Conservation (phyloP, 1,139 yeast species). For the Pichia sp. region DNA sequence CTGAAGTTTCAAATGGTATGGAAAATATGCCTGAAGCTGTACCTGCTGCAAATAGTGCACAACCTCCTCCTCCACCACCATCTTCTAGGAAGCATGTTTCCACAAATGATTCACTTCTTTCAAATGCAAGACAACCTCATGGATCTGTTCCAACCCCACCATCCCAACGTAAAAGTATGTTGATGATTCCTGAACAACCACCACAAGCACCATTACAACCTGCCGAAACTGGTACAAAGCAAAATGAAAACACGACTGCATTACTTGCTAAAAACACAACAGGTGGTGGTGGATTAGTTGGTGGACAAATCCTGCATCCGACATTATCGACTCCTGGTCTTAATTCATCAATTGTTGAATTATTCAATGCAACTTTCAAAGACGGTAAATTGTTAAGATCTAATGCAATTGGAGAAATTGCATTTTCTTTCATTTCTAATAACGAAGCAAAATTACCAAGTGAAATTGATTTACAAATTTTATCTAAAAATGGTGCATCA, state of each 20-base stretch:
- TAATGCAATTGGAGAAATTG: slow-evolving; percentile 72
- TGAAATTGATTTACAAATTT: slow-evolving; percentile 24
- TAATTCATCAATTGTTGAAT: slow-evolving; percentile 74
- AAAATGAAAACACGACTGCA: slow-evolving; percentile 9
- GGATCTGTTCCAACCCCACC: slow-evolving; percentile 29
- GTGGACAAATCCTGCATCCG: slow-evolving; percentile 43
- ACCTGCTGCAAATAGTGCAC: not conserved
- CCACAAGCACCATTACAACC: slow-evolving; percentile 14
- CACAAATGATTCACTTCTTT: slow-evolving; percentile 9
- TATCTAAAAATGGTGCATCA: slow-evolving; percentile 26
- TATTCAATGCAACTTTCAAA: slow-evolving; percentile 64
- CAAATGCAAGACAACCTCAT: slow-evolving; percentile 20
- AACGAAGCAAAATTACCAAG: slow-evolving; percentile 26
- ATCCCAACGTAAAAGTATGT: slow-evolving; percentile 23
- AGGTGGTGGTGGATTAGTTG: slow-evolving; percentile 27
- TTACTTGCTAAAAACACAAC: slow-evolving; percentile 27
- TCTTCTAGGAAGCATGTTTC: slow-evolving; percentile 51
- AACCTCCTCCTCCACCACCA: slow-evolving; percentile 55
- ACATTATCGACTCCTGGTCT: slow-evolving; percentile 53
- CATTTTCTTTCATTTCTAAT: slow-evolving; percentile 51
- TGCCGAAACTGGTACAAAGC: slow-evolving; percentile 18
- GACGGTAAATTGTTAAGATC: slow-evolving; percentile 56
- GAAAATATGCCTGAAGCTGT: slow-evolving; percentile 12
- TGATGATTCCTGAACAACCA: slow-evolving; percentile 2
- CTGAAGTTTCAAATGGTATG: slow-evolving; percentile 9